Evolutionary conservation across 257 asterid species (phyloP), one percentile per base, ranked within the genome.

Genomic region (Solanum paucissectum): DNA sequence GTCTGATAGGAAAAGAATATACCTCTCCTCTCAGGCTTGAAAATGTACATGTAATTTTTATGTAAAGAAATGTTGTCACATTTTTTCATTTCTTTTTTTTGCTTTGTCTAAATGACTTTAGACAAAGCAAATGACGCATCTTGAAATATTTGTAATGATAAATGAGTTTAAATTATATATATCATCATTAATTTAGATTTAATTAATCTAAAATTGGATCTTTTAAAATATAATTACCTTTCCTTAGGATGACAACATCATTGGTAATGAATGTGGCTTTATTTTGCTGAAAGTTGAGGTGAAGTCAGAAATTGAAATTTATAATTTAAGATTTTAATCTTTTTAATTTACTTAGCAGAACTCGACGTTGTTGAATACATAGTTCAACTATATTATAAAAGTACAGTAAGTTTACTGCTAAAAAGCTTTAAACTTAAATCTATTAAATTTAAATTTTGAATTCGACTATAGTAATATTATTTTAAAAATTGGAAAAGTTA

Each of bases 271-370:
- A 52, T 52, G n/a, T 23, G 0, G 1, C 27, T 60, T 60, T 60
- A 60, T 9, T 60, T 49, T 60, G 0, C 0, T 9, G 6, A 23
- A 60, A 9, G 0, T 1, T 23, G 0, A 9, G 1, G 29, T 60
- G 0, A 23, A 60, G 13, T 9, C 0, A 23, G 13, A 60, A 60
- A 60, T 60, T 58, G 1, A 60, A 60, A 0, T 60, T 60, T 60
- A 52, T 52, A 0, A 52, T 52, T 52, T 52, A 52, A 18, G 62
- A 7, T 18, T 52, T 52, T 52, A 0, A 52, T 52, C 23, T 52
- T 14, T 44, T 2, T 52, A 52, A 52, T 6, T 4, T 46, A 46
- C 20, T 46, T 1, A 46, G 2, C 18, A 12, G 6, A 71, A 32
- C 25, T 0, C 38, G 2, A 14, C n/a, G 32, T 69, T 69, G 6